A percentile compares a stretch with the other conserved stretches of the same genome.
Conservation (phyloP, 1,284 basidiomycete genomes). For the Ceratobasidium sp. region DNA sequence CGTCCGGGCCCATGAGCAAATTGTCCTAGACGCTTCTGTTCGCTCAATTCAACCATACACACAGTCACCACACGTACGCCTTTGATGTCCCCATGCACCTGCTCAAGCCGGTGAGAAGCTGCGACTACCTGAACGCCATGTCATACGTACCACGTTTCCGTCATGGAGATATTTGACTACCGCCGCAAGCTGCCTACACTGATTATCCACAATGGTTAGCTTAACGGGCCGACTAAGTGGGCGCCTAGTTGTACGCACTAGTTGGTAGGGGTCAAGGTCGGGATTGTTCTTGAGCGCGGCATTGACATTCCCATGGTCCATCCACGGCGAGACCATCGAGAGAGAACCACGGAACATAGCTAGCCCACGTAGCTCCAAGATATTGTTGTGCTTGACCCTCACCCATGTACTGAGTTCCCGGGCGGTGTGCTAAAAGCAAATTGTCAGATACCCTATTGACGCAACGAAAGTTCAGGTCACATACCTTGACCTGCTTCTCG, state of each 20-base stretch:
- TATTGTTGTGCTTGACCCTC: background rate
- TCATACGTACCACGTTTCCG: background rate
- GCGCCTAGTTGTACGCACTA: background rate
- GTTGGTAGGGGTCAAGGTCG: background rate
- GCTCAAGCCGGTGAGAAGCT: too few relatives aligned
- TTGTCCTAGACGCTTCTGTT: background rate
- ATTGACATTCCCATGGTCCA: background rate
- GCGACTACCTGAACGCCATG: background rate
- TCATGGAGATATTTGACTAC: background rate
- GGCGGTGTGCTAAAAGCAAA: background rate
- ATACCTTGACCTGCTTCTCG: background rate
- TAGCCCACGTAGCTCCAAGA: background rate
- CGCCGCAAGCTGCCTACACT: background rate
- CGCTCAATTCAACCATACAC: too few relatives aligned
- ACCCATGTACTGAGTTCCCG: conserved; percentile 9
- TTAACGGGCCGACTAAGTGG: too few relatives aligned
- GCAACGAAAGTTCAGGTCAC: background rate
- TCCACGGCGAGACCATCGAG: conserved; percentile 28
- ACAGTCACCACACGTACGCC: background rate
- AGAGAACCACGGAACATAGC: background rate
- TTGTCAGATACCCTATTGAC: background rate
- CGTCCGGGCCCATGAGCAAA: background rate
- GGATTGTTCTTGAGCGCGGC: background rate
- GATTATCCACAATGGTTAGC: too few relatives aligned
- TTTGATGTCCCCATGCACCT: conserved; percentile 25